Conservation (phyloP, 345 rosid genomes). For the Melaleuca alternifolia region DNA sequence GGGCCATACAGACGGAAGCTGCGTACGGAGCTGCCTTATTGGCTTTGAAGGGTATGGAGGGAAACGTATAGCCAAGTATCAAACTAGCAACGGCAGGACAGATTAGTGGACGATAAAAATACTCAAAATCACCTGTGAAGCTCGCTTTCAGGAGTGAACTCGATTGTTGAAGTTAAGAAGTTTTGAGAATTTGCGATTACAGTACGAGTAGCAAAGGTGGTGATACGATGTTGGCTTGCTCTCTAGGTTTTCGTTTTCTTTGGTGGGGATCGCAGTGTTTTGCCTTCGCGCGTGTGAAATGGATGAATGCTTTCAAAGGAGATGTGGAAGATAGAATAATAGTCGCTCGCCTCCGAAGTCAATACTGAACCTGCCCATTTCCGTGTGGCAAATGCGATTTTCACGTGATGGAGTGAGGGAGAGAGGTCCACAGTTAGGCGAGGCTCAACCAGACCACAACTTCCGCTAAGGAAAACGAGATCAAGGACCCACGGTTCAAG, state of each 20-base stretch:
- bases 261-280: neutral
- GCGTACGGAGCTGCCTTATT: slow-evolving; percentile 86
- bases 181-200: neutral
- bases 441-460: neutral
- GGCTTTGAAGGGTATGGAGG: slow-evolving; percentile 53
- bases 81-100: neutral
- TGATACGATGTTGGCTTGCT: neutral
- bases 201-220: neutral
- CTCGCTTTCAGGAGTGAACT: neutral
- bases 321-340: neutral
- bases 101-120: neutral
- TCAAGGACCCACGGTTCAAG: neutral
- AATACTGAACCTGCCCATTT: neutral
- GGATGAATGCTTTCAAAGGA: neutral
- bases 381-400: neutral
- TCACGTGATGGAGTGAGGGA: neutral
- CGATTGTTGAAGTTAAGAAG: neutral
- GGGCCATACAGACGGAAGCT: slow-evolving; percentile 74
- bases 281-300: neutral
- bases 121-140: neutral
- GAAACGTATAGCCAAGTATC: neutral
- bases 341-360: neutral
- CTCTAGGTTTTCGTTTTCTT: neutral
- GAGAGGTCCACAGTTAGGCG: neutral
- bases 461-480: neutral